Base-by-base conservation (phyloP, 257 asterid genomes). In the Anisodus tanguticus region DNA sequence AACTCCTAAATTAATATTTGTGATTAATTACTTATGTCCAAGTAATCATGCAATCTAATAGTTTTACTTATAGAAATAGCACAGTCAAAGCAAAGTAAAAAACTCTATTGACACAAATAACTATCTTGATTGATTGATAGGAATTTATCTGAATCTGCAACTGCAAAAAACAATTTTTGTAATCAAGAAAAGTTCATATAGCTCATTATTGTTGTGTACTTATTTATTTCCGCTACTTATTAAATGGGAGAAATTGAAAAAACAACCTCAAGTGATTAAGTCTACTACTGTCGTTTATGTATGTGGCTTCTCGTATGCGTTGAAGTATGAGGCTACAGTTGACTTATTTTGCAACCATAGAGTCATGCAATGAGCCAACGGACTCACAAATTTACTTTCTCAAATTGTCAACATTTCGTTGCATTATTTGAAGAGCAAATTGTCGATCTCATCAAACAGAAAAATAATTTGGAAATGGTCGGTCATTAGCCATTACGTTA, bases 241-340 rank as follows among this genome's bases (percentile, higher is more conserved):
- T 72, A 10, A 72, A 47, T 39, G 11, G 47, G 1, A 51, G 22
- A 5, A n/a, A 2, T 19, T 19, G 60, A 47, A 72, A n/a, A 51
- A 7, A 51, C 22, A 74, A 51, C 13, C 15, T 35, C 81, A 74
- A 10, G 26, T 22, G 26, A 22, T 22, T 0, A 22, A 22, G 80
- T 72, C 59, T 10, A 47, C 58, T 72, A 22, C 49, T 3, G 62
- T 16, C 62, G 19, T 57, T 58, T n/a, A 59, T 4, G 22, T 51
- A 12, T 76, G 81, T 76, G 81, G 81, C 81, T 76, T 76, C 81
- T 76, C 81, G 47, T 26, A 51, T 49, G 43, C 43, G 80, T 74
- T 74, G 62, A 74, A 74, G 80, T 22, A 69, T 69, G 45, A 77
- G 49, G 81, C 41, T 47, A 60, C 64, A 59, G 19, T 59, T 17